A percentile compares a stretch with the other conserved stretches of the same genome.
Evolutionary conservation across 345 rosid genomes (phyloP).

Genomic region (Laguncularia racemosa): DNA sequence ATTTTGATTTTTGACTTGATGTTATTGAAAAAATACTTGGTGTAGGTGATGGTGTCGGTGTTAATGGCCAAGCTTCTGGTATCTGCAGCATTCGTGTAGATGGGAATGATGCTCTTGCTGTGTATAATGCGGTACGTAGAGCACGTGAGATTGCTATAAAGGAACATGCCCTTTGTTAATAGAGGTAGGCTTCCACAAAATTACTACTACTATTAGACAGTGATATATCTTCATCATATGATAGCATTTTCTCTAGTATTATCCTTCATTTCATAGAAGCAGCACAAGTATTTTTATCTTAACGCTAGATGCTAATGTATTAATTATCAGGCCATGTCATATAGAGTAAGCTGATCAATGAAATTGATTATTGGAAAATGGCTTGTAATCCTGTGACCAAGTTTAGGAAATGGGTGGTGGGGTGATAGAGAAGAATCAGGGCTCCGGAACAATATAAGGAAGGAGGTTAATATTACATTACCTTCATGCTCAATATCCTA

Average conservation of each 20-base stretch:
- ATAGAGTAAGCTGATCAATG: conserved; percentile 58
- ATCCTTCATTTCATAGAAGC: too few relatives aligned
- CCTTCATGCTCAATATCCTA: too few relatives aligned
- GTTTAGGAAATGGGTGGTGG: conserved; percentile 82
- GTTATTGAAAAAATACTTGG: too few relatives aligned
- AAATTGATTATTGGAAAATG: conserved; percentile 65
- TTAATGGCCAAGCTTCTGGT: conserved; percentile 71
- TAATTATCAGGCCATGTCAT: conserved; percentile 44
- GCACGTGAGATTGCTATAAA: conserved; percentile 62
- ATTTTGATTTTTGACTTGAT: too few relatives aligned
- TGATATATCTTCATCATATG: not conserved
- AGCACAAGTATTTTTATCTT: too few relatives aligned
- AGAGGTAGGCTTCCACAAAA: conserved; percentile 32
- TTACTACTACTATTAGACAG: not conserved
- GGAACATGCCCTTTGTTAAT: conserved; percentile 58
- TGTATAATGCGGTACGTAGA: conserved; percentile 42
- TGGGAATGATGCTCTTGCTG: conserved; percentile 78
- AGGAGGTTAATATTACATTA: conserved; percentile 27
- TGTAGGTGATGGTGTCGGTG: conserved; percentile 75
- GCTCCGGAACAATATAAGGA: conserved; percentile 40
- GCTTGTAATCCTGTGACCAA: conserved; percentile 58
- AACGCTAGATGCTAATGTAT: too few relatives aligned
- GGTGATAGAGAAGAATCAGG: conserved; percentile 43
- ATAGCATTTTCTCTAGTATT: too few relatives aligned
- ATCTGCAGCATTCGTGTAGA: conserved; percentile 77